Percentiles rank a stretch among this genome's conserved stretches.
phyloP scores from a whole-genome alignment of 495 filamentous ascomycete genomes.

The Thermothielavioides terrestris region DNA sequence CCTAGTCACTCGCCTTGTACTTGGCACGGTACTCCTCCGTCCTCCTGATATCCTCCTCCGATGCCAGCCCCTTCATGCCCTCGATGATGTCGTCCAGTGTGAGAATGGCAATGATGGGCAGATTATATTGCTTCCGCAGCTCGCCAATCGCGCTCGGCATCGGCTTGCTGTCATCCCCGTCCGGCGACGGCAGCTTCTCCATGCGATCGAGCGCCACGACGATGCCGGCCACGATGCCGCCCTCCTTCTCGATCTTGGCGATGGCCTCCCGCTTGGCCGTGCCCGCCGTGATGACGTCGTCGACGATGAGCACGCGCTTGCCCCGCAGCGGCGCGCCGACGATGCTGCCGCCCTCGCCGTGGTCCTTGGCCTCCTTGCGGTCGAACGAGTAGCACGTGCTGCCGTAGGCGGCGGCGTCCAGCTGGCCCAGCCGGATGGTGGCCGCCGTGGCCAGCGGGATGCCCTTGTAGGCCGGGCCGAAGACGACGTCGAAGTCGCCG shows the following conservation, averaged over 20 bases:
- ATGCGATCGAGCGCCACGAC: slow-evolving; percentile 80
- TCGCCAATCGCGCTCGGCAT: slow-evolving; percentile 68
- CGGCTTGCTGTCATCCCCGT: slow-evolving; percentile 43
- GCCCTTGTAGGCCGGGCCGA: slow-evolving; percentile 93
- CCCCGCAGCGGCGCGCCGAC: slow-evolving; percentile 77
- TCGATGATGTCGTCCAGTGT: slow-evolving; percentile 74
- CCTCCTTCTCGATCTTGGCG: slow-evolving; percentile 68
- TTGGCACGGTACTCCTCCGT: slow-evolving; percentile 71
- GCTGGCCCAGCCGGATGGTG: slow-evolving; percentile 55
- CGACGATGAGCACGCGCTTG: slow-evolving; percentile 79
- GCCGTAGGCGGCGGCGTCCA: slow-evolving; percentile 48
- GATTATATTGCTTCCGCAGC: slow-evolving; percentile 58
- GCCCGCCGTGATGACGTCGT: slow-evolving; percentile 93
- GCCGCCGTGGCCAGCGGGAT: slow-evolving; percentile 76
- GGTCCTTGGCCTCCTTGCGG: slow-evolving; percentile 88
- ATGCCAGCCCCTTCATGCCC: slow-evolving; percentile 43
- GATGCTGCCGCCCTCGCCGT: slow-evolving; percentile 87
- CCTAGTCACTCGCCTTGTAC: slow-evolving; percentile 56
- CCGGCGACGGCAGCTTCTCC: slow-evolving; percentile 60
- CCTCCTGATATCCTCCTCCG: slow-evolving; percentile 55
- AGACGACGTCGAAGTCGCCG: slow-evolving; percentile 58
- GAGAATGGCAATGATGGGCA: slow-evolving; percentile 48
- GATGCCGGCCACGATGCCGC: slow-evolving; percentile 74
- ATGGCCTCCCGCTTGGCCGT: slow-evolving; percentile 90
- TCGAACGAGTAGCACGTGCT: slow-evolving; percentile 78